phyloP scores from a whole-genome alignment of 139 green algal genomes.

The Chloropicon primus region DNA sequence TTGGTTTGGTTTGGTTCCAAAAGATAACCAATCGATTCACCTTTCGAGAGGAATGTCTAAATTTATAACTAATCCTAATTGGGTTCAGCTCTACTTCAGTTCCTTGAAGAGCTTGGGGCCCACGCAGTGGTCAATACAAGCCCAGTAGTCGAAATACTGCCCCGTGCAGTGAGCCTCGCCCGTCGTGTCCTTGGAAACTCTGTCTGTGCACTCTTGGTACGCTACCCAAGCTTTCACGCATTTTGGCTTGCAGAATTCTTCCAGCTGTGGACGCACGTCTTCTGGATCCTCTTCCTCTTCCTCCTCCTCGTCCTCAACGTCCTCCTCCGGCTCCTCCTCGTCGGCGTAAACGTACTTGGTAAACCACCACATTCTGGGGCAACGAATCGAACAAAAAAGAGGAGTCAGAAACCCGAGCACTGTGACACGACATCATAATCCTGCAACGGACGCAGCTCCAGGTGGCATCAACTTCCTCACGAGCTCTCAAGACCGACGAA shows the following conservation, averaged over 20 bases:
- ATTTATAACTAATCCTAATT: too few relatives aligned
- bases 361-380: too few relatives aligned
- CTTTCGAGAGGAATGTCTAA: too few relatives aligned
- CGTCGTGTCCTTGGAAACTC: constrained; percentile 27
- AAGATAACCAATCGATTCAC: too few relatives aligned
- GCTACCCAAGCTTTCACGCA: constrained; percentile 28
- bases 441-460: too few relatives aligned
- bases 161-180: constrained; percentile 42
- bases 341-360: neutral
- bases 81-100: neutral
- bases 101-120: neutral
- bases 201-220: constrained; percentile 29
- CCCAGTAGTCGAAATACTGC: constrained; percentile 48
- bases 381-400: too few relatives aligned
- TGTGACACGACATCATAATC: too few relatives aligned
- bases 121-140: constrained; percentile 42
- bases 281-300: neutral
- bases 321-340: neutral
- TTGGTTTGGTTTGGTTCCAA: too few relatives aligned
- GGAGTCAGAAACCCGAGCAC: too few relatives aligned
- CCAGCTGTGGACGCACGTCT: constrained; percentile 13
- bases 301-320: neutral
- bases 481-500: too few relatives aligned
- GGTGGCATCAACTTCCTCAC: too few relatives aligned
- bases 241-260: constrained; percentile 39